phyloP scores from a whole-genome alignment of 2,329 filamentous ascomycete genomes.

The Xylaria sp. region DNA sequence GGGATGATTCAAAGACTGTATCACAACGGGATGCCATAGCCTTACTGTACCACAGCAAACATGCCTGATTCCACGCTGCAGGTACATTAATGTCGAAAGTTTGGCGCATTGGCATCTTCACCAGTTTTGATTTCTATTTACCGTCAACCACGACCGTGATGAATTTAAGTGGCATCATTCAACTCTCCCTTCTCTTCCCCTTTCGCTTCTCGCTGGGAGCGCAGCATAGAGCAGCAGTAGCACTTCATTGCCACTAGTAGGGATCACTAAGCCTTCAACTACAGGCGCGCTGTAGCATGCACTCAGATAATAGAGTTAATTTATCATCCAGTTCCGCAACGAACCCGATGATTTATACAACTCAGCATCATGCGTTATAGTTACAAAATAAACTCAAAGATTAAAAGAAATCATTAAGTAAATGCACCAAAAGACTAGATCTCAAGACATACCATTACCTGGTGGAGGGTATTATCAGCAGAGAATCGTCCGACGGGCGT shows the following conservation, averaged over 20 bases:
- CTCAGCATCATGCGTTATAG: not conserved
- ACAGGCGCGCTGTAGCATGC: no score
- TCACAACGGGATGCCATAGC: constrained; percentile 6
- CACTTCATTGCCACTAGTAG: not conserved
- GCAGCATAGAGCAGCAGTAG: not conserved
- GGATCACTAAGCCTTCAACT: not conserved
- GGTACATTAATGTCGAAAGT: not conserved
- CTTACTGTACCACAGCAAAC: constrained; percentile 21
- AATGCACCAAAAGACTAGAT: not conserved
- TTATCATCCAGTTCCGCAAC: not conserved
- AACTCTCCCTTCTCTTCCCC: no score
- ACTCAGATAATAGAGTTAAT: not conserved
- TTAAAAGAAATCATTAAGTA: not conserved
- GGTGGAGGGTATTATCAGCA: constrained; percentile 16
- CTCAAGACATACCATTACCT: not conserved
- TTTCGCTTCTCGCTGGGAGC: not conserved
- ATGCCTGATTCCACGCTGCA: not conserved
- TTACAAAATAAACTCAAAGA: not conserved
- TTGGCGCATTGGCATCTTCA: not conserved
- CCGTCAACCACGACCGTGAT: not conserved
- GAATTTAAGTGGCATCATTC: not conserved
- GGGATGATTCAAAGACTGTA: constrained; percentile 22
- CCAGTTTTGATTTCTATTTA: not conserved
- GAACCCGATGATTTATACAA: not conserved
- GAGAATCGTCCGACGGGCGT: constrained; percentile 30